Conservation (phyloP, 129 eudicot species). For the Flaveria trinervia region DNA sequence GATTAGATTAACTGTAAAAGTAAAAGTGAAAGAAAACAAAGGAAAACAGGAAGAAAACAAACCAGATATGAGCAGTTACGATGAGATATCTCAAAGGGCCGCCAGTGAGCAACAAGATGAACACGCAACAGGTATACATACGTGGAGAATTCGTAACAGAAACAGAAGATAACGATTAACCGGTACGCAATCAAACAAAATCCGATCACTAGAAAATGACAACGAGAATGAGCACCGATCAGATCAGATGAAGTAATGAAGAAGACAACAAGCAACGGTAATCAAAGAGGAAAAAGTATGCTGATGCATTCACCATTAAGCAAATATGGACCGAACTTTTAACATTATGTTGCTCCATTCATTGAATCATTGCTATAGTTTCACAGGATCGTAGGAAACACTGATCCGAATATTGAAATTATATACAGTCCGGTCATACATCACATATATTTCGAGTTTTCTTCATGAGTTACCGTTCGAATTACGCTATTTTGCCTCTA, state of each 20-base stretch:
- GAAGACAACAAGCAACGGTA: background rate
- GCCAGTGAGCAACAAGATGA: background rate
- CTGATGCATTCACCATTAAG: constrained; percentile 1
- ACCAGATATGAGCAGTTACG: constrained; percentile 7
- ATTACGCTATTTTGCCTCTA: constrained; percentile 17
- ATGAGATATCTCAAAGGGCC: constrained; percentile 1
- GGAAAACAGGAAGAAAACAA: constrained; percentile 7
- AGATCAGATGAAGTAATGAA: background rate
- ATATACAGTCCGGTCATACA: constrained; percentile 34
- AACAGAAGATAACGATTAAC: constrained; percentile 26
- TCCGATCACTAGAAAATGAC: constrained; percentile 1
- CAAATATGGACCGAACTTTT: constrained; percentile 17
- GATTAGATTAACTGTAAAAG: background rate
- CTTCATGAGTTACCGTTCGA: background rate
- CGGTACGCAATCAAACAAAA: constrained; percentile 4
- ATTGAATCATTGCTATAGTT: constrained; percentile 16
- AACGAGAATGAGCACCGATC: background rate
- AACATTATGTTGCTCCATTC: background rate
- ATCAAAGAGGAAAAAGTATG: background rate
- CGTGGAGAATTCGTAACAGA: background rate
- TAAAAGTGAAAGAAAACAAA: background rate
- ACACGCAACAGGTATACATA: constrained; percentile 11
- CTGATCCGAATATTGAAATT: constrained; percentile 25
- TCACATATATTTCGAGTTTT: background rate
- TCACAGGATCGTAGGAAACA: constrained; percentile 15